A percentile compares a stretch with the other conserved stretches of the same genome.
Evolutionary conservation across 768 basidiomycete genomes (phyloP).

Genomic region (Boletales sp.): DNA sequence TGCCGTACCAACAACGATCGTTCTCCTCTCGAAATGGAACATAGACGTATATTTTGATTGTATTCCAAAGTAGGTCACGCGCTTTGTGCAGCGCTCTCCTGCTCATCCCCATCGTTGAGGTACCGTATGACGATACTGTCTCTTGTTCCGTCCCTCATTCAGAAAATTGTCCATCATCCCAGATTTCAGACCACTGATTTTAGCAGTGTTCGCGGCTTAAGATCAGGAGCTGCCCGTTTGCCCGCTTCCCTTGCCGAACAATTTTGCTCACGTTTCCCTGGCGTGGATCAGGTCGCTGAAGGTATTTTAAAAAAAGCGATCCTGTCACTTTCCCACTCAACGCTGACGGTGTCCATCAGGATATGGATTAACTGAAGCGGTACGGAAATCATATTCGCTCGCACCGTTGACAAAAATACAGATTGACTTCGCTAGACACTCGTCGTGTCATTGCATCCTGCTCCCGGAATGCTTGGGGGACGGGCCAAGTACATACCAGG

Average conservation of each 20-base stretch:
- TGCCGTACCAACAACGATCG: constrained; percentile 41
- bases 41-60: constrained; percentile 44
- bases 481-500: constrained; percentile 39
- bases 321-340: background rate
- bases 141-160: constrained; percentile 60
- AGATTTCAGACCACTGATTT: constrained; percentile 46
- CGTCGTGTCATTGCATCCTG: constrained; percentile 41
- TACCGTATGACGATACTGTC: constrained; percentile 48
- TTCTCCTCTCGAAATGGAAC: constrained; percentile 62
- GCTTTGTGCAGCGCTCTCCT: no score
- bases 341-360: constrained; percentile 35
- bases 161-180: constrained; percentile 60
- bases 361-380: constrained; percentile 70
- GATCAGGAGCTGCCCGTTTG: constrained; percentile 64
- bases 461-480: constrained; percentile 44
- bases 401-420: background rate
- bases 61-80: constrained; percentile 54
- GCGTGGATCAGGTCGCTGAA: constrained; percentile 36
- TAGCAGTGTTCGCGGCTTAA: constrained; percentile 42
- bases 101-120: constrained; percentile 31
- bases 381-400: constrained; percentile 30
- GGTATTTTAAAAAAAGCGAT: constrained; percentile 32
- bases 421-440: constrained; percentile 46
- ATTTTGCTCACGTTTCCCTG: constrained; percentile 35
- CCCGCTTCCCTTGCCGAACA: constrained; percentile 50